A percentile compares a stretch with the other conserved stretches of the same genome.
These are phyloP conservation scores for Parathielavia appendiculata DNA, from an alignment of 495 filamentous ascomycete species.

Conservation along the genomic window DNA sequence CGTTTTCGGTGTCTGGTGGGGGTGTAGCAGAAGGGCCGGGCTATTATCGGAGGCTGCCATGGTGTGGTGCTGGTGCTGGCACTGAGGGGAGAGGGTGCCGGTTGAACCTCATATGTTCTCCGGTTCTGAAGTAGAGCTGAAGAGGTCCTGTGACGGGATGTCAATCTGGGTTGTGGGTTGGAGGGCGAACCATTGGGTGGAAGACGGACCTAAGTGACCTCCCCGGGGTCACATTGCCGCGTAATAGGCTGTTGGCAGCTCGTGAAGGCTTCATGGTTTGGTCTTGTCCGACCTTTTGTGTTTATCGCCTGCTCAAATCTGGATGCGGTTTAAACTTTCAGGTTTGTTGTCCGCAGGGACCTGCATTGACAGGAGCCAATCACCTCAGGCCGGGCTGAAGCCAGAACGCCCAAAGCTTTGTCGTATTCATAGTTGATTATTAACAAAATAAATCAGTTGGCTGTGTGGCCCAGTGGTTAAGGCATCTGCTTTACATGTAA, in stretches of 20 bases:
- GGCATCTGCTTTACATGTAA: conserved; percentile 39
- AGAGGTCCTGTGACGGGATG: neutral
- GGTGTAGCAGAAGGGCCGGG: conserved; percentile 17
- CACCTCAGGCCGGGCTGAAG: neutral
- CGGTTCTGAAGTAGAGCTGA: neutral
- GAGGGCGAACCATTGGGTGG: conserved; percentile 9
- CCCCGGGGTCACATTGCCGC: conserved; percentile 9
- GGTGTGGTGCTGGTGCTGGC: neutral
- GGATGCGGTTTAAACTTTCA: neutral
- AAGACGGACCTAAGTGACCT: conserved; percentile 11
- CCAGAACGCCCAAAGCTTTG: neutral
- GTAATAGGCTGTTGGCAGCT: conserved; percentile 23
- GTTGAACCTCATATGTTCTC: neutral
- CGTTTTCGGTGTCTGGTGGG: conserved; percentile 11
- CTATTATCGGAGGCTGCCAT: neutral
- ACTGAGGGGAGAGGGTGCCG: neutral
- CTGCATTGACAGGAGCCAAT: neutral
- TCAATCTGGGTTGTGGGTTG: neutral
- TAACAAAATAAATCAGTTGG: conserved; percentile 9
- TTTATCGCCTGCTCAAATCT: neutral
- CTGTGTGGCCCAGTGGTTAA: conserved; percentile 41
- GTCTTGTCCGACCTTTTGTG: neutral
- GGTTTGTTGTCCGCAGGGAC: neutral
- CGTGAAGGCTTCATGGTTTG: conserved; percentile 22
- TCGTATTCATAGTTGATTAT: neutral